A percentile compares a stretch with the other conserved stretches of the same genome.
These are phyloP conservation scores for barrel medic (Medicago truncatula) DNA, from an alignment of 306 rosid genomes.

Conservation along the genomic window DNA sequence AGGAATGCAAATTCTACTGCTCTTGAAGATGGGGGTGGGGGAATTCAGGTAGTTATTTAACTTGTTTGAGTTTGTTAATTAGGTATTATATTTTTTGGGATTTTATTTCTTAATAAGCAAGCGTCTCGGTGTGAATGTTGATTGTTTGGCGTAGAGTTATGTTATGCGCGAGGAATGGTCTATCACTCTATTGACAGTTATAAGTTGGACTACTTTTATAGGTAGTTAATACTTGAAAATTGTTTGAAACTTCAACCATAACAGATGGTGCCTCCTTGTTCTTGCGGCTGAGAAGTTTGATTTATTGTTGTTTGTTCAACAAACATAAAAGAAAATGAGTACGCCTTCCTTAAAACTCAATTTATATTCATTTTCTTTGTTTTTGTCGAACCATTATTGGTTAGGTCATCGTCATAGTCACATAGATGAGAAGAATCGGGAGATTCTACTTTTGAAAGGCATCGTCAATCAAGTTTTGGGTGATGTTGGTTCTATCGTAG, in stretches of 20 bases:
- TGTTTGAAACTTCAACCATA: background rate
- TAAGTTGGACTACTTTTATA: too few relatives aligned
- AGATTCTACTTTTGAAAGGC: too few relatives aligned
- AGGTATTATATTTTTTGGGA: background rate
- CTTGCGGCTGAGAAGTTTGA: background rate
- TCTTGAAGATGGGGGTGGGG: constrained; percentile 71
- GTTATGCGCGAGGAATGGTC: background rate
- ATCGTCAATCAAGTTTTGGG: too few relatives aligned
- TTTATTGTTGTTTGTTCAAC: too few relatives aligned
- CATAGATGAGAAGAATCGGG: too few relatives aligned
- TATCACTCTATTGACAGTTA: background rate
- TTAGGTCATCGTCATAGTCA: background rate
- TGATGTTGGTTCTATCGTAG: too few relatives aligned
- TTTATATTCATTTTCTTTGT: background rate
- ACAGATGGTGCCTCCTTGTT: background rate
- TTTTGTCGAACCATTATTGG: background rate
- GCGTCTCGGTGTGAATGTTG: background rate
- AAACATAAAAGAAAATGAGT: background rate
- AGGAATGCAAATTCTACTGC: constrained; percentile 69
- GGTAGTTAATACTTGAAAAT: background rate
- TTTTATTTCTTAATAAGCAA: background rate
- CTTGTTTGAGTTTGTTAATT: background rate
- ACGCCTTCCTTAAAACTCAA: background rate
- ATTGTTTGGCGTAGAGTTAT: background rate
- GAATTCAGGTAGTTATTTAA: constrained; percentile 77